Percentiles rank a stretch among this genome's conserved stretches.
Evolutionary conservation across 2,329 filamentous ascomycete genomes (phyloP).

Genomic region (Apiospora marii): DNA sequence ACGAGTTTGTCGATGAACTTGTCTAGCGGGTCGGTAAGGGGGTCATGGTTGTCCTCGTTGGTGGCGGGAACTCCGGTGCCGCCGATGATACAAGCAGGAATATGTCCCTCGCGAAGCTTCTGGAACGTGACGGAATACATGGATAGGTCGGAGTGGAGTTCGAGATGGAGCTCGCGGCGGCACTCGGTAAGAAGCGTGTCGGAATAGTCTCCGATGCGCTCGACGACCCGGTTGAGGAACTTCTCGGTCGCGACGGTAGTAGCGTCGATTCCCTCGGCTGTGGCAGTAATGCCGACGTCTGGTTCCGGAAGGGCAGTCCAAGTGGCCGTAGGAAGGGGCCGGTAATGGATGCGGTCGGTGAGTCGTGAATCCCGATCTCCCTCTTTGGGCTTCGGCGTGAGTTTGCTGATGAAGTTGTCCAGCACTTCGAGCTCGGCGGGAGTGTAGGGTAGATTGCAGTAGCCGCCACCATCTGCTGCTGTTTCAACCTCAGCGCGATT

Average conservation of each 20-base stretch:
- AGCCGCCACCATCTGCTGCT: background rate
- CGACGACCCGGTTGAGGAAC: background rate
- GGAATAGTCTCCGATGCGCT: background rate
- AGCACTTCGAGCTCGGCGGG: background rate
- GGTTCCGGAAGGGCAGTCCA: background rate
- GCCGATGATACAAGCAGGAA: no score
- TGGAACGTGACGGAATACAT: background rate
- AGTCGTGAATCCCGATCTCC: background rate
- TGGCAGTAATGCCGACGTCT: background rate
- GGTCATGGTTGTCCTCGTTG: background rate
- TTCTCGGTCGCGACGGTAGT: background rate
- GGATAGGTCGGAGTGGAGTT: background rate
- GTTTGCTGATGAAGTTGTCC: background rate
- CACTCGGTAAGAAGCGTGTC: background rate
- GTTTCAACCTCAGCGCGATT: background rate
- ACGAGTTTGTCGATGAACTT: background rate
- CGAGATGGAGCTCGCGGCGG: background rate
- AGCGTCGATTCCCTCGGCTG: background rate
- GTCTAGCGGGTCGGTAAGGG: background rate
- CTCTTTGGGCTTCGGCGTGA: background rate
- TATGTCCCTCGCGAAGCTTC: background rate
- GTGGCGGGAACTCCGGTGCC: background rate
- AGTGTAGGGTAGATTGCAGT: background rate
- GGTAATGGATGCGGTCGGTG: background rate
- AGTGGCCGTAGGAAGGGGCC: no score